These are phyloP conservation scores for Datisca glomerata DNA, from an alignment of 306 rosid species.

Conservation along the genomic window DNA sequence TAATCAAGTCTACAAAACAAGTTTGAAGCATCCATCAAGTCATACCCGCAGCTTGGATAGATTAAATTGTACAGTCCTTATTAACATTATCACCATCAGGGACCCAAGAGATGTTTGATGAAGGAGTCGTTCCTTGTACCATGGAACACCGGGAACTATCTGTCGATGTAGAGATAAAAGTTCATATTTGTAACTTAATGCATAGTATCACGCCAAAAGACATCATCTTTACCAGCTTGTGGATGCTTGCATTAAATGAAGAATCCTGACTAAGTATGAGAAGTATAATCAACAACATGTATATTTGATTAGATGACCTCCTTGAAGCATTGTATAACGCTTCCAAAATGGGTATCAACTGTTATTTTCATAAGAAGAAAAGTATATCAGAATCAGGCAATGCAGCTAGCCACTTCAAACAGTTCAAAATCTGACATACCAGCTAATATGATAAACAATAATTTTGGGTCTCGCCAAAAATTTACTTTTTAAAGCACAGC, in stretches of 20 bases:
- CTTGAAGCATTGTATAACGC: constrained; percentile 79
- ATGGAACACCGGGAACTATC: constrained; percentile 78
- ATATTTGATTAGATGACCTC: constrained; percentile 86
- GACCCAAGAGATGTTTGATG: constrained; percentile 97
- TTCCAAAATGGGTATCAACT: constrained; percentile 96
- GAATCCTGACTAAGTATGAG: constrained; percentile 98
- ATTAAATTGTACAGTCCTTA: constrained; percentile 95
- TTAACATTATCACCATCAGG: constrained; percentile 80
- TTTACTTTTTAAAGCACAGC: too few species aligned
- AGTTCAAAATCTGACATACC: too few species aligned
- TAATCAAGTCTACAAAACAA: too few species aligned
- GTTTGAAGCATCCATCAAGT: too few species aligned
- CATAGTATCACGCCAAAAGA: constrained; percentile 4
- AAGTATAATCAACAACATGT: constrained; percentile 89
- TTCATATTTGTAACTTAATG: constrained; percentile 15
- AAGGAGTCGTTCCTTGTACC: constrained; percentile 98
- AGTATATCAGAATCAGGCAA: not conserved
- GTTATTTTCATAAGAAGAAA: constrained; percentile 9
- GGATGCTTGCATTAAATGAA: constrained; percentile 93
- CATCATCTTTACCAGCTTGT: constrained; percentile 60
- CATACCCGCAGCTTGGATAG: constrained; percentile 92
- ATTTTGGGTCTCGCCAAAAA: too few species aligned
- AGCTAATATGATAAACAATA: too few species aligned
- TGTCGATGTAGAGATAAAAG: constrained; percentile 26
- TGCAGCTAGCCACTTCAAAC: not conserved